phyloP scores from a whole-genome alignment of 1,284 basidiomycete genomes.

The Sporisorium graminicola region DNA sequence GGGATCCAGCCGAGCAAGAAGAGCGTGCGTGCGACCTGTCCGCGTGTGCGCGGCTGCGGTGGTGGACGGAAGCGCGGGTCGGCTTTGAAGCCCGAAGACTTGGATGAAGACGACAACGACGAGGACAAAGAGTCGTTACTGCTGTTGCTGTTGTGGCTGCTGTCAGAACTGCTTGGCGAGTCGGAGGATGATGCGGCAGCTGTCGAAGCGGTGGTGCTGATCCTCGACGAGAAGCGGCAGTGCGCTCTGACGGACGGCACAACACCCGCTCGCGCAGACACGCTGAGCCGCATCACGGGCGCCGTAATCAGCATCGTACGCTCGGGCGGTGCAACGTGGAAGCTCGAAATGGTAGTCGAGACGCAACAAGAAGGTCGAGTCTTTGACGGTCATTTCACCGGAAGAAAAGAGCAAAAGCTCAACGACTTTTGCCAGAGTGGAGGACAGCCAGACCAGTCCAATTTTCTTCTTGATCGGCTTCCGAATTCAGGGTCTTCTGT shows the following conservation, averaged over 20 bases:
- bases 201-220: background rate
- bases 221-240: slow-evolving; percentile 8
- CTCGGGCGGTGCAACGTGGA: background rate
- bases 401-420: background rate
- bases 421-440: too few relatives aligned
- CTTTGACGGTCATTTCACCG: background rate
- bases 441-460: slow-evolving; percentile 1
- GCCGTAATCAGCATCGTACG: slow-evolving; percentile 7
- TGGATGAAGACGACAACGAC: background rate
- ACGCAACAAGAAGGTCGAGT: slow-evolving; percentile 2
- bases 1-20: slow-evolving; percentile 72
- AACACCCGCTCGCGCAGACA: background rate
- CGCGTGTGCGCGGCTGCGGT: slow-evolving; percentile 6
- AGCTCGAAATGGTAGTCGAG: background rate
- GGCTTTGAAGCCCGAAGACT: slow-evolving; percentile 14
- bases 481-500: background rate
- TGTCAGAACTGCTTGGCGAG: slow-evolving; percentile 1
- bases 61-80: slow-evolving; percentile 6
- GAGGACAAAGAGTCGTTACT: background rate
- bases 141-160: background rate
- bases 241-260: background rate
- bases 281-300: background rate
- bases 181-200: slow-evolving; percentile 3
- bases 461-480: slow-evolving; percentile 5
- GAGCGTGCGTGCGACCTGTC: slow-evolving; percentile 13